Conservation (phyloP, 2,329 filamentous ascomycete genomes). For the Teratosphaeria pseudoeucalypti region DNA sequence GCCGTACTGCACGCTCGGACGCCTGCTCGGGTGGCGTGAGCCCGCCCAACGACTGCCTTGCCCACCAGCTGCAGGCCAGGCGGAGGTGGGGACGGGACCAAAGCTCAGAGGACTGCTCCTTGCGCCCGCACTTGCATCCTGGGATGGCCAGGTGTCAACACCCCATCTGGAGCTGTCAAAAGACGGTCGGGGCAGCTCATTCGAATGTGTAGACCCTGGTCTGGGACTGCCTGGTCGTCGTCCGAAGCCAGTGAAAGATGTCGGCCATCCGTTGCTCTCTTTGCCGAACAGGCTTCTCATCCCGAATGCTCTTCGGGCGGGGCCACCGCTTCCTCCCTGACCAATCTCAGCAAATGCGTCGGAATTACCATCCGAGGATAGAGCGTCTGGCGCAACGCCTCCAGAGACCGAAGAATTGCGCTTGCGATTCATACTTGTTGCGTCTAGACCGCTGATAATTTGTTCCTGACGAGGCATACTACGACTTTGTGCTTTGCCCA, state of each 20-base stretch:
- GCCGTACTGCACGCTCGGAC: constrained; percentile 69
- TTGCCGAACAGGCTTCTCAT: constrained; percentile 23
- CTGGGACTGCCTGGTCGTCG: constrained; percentile 43
- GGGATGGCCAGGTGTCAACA: constrained; percentile 20
- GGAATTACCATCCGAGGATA: constrained; percentile 7
- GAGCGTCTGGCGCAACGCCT: constrained; percentile 35
- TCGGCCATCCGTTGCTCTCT: constrained; percentile 37
- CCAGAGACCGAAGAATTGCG: constrained; percentile 46
- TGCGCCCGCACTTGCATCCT: constrained; percentile 22
- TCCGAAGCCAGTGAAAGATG: constrained; percentile 12
- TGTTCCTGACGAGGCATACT: constrained; percentile 57
- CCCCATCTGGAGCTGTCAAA: constrained; percentile 56
- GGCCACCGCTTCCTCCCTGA: constrained; percentile 8
- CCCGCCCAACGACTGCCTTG: constrained; percentile 16
- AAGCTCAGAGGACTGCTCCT: constrained; percentile 30
- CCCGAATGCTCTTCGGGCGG: constrained; percentile 38
- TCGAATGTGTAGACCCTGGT: constrained; percentile 40
- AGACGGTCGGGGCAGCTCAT: constrained; percentile 64
- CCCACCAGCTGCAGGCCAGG: constrained; percentile 46
- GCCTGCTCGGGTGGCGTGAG: constrained; percentile 66
- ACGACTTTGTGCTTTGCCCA: constrained; percentile 56
- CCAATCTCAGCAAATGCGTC: constrained; percentile 10
- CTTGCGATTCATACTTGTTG: constrained; percentile 16
- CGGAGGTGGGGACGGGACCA: constrained; percentile 16
- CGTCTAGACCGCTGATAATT: constrained; percentile 22